Base-by-base conservation (phyloP, 805 yeast species). In the Yarrowia osloensis region DNA sequence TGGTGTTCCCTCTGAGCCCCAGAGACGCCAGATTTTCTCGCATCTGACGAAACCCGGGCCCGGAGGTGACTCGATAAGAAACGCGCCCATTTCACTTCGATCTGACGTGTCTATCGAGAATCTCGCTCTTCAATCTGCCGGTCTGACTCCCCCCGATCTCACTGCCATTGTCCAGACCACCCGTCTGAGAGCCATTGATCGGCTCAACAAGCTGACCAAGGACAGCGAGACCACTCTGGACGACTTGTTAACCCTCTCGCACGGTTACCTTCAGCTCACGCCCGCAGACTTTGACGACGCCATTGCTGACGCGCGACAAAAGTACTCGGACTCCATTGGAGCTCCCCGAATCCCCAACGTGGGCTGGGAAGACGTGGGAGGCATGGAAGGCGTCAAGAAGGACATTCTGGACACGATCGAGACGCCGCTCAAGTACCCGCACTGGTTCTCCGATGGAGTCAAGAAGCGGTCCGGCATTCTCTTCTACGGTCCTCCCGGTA, bases 401-500 rank as follows among this genome's bases (percentile, higher is more conserved):
- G 98, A 94, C 73, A 94, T 95, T 71, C 79, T 93, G 75, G 99
- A 95, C 74, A 94, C 99, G 0, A 93, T 95, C 69, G 98, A 94
- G 72, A 86, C 94, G 89, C 99, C 99, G 2, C 80, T 94, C 74
- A 91, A 90, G 73, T 93, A 90, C 75, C 98, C 98, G 0, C 96
- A 91, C 71, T 79, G 95, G 67, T 94, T 94, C 77, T 84, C 87
- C 62, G 87, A 87, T 54, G 98, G 98, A 0, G 85, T 95, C 75
- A 94, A 95, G 76, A 94, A 94, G 75, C 84, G 99, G 77, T 88
- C 96, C 73, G 99, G 99, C 59, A 90, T 95, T 42, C 78, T 95
- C 70, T 92, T 95, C 76, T 95, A 95, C 78, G 99, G 99, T 0
- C 99, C 99, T 0, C 99, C 99, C 0, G 99, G 99, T 26, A 95